Percentiles rank a stretch among this genome's conserved stretches.
phyloP scores from a whole-genome alignment of 345 rosid species.

The Punica granatum region DNA sequence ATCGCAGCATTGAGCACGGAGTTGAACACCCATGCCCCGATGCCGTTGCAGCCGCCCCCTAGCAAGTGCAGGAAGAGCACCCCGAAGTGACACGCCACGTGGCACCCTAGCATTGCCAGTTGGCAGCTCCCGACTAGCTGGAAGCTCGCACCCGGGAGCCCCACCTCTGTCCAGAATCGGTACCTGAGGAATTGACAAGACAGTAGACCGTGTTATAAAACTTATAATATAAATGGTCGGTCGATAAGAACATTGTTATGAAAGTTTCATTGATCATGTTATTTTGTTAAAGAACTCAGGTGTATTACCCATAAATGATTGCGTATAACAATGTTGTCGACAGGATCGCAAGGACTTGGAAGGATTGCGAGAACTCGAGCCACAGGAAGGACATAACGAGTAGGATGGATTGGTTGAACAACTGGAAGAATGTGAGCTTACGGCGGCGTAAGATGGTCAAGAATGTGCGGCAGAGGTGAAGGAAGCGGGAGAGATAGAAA shows the following conservation, averaged over 20 bases:
- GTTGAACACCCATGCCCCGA: conserved; percentile 84
- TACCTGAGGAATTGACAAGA: conserved; percentile 14
- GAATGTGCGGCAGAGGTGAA: conserved; percentile 73
- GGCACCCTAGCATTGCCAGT: conserved; percentile 50
- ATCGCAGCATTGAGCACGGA: conserved; percentile 65
- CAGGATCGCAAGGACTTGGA: conserved; percentile 73
- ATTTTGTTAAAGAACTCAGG: too few species aligned
- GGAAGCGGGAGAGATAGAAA: conserved; percentile 77
- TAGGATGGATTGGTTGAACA: conserved; percentile 60
- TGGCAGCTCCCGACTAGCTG: conserved; percentile 68
- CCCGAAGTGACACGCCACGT: conserved; percentile 67
- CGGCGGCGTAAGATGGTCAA: conserved; percentile 47
- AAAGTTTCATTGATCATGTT: too few species aligned
- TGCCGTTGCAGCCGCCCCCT: conserved; percentile 91
- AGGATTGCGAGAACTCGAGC: conserved; percentile 90
- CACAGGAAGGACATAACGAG: conserved; percentile 74
- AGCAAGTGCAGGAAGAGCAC: conserved; percentile 59
- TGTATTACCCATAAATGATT: conserved; percentile 64
- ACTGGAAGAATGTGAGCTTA: conserved; percentile 44
- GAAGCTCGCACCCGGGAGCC: conserved; percentile 61
- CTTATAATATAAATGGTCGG: too few species aligned
- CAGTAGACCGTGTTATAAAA: neutral
- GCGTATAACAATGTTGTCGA: conserved; percentile 55
- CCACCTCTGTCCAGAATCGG: conserved; percentile 89
- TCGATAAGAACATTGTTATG: too few species aligned